These are phyloP conservation scores for Kodamaea fukazawae DNA, from an alignment of 805 yeast species.

Conservation along the genomic window DNA sequence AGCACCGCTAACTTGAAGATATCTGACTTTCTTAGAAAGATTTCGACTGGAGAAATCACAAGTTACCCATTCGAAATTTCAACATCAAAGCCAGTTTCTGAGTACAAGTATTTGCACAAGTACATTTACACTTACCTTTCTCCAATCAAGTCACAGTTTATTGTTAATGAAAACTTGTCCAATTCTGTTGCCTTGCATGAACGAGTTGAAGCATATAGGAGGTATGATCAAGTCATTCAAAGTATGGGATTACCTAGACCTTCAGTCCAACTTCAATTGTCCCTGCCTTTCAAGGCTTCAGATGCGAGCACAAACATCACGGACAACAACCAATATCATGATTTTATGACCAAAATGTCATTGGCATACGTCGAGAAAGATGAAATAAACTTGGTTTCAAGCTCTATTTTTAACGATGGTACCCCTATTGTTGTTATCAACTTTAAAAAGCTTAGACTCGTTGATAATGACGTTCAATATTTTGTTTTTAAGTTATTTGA, in stretches of 20 bases:
- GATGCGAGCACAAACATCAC: conserved; percentile 36
- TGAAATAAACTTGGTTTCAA: conserved; percentile 52
- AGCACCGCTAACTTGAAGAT: conserved; percentile 27
- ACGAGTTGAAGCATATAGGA: conserved; percentile 28
- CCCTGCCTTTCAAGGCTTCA: conserved; percentile 44
- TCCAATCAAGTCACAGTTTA: conserved; percentile 28
- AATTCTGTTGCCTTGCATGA: conserved; percentile 17
- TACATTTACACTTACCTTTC: conserved; percentile 35
- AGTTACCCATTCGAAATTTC: conserved; percentile 11
- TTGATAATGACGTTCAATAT: conserved; percentile 44
- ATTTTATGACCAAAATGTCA: conserved; percentile 70
- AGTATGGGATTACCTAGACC: conserved; percentile 60
- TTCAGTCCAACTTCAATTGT: conserved; percentile 53
- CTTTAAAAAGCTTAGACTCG: conserved; percentile 31
- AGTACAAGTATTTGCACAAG: conserved; percentile 39
- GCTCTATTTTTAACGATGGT: conserved; percentile 70
- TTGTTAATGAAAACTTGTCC: conserved; percentile 22
- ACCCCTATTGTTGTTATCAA: conserved; percentile 62
- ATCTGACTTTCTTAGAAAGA: conserved; percentile 24
- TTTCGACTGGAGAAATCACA: conserved; percentile 18
- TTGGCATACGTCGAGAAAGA: conserved; percentile 48
- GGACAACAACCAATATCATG: conserved; percentile 54
- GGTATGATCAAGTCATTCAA: conserved; percentile 47
- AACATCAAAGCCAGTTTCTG: conserved; percentile 31
- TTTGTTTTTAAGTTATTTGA: conserved; percentile 61